These are phyloP conservation scores for Clarireedia hainanense DNA, from an alignment of 2,329 filamentous ascomycete genomes.

Conservation along the genomic window DNA sequence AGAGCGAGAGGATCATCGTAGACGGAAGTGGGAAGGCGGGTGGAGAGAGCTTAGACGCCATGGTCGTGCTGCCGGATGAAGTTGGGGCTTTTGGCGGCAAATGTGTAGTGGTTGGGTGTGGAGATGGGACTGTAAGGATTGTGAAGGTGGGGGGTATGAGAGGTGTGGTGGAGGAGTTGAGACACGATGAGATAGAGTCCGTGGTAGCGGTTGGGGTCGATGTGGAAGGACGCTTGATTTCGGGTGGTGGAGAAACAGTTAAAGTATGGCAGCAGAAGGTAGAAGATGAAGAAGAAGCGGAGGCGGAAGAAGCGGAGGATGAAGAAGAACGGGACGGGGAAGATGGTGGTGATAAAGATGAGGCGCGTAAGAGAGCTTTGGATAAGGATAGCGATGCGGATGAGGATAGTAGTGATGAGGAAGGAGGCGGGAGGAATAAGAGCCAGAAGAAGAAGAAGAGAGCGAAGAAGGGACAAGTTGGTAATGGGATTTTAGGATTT, in stretches of 20 bases:
- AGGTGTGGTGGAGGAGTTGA: conserved; percentile 54
- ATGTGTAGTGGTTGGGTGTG: conserved; percentile 71
- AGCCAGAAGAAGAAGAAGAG: conserved; percentile 28
- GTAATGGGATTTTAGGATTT: conserved; percentile 28
- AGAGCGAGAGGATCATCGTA: conserved; percentile 80
- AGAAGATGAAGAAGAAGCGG: conserved; percentile 39
- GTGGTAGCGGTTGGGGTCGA: conserved; percentile 81
- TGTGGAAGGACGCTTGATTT: conserved; percentile 77
- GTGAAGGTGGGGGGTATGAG: conserved; percentile 67
- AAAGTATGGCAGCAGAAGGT: conserved; percentile 82
- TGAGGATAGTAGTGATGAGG: conserved; percentile 34
- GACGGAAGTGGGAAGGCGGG: conserved; percentile 50
- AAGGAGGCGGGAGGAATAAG: conserved; percentile 20
- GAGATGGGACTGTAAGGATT: conserved; percentile 71
- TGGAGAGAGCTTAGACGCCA: conserved; percentile 74
- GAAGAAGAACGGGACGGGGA: conserved; percentile 23
- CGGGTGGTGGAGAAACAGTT: conserved; percentile 74
- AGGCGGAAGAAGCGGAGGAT: conserved; percentile 43
- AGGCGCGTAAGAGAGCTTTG: conserved; percentile 24
- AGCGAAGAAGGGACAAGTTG: conserved; percentile 25
- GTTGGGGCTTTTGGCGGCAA: conserved; percentile 57
- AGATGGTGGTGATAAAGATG: conserved; percentile 24
- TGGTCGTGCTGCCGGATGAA: conserved; percentile 63
- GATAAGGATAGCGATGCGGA: conserved; percentile 37
- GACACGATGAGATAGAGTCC: conserved; percentile 81